Evolutionary conservation across 768 basidiomycete species (phyloP), one percentile per base, ranked within the genome.

Genomic region (Fistulinella prunicolor): DNA sequence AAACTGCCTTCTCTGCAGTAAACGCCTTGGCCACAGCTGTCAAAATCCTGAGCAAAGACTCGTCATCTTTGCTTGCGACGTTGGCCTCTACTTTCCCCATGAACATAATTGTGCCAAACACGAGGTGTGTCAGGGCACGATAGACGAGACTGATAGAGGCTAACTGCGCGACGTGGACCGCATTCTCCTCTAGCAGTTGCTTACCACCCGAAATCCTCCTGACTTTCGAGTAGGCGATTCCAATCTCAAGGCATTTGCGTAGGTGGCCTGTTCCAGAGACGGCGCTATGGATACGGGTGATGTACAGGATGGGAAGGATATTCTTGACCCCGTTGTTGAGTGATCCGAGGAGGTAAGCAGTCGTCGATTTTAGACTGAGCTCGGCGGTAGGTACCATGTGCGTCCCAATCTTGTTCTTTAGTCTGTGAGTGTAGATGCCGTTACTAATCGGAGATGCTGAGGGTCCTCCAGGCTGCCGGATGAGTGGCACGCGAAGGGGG

Each of bases 321-420:
- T 70, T 73, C 61, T 80, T 81, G 47, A 89, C 76, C 17, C 89
- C 88, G 19, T 79, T 68, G 41, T 80, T 77, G 17, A 73, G 63
- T 2, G 63, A 50, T 2, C 88, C 85, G 36, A 90, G 67, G 37
- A 83, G 79, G 63, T 83, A 85, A 0, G 73, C 88, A 43, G 79
- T 74, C 0, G 85, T 66, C 28, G 72, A 73, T 46, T 80, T 70
- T 16, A 90, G 70, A 16, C 77, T 77, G 36, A 89, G 76, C 64
- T 90, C 87, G 0, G 86, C 87, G 3, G 88, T 90, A 1, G 87
- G 88, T 17, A 90, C 67, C 19, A 78, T 71, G 47, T 83, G 78
- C 1, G 89, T 90, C 3, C 89, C 87, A 26, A 89, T 73, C 66
- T 90, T 90, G 63, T 85, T 76, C 70, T 91, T 91, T 38, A 89